Evolutionary conservation across 2,329 filamentous ascomycete genomes (phyloP).

Genomic region (Nemania sp.): DNA sequence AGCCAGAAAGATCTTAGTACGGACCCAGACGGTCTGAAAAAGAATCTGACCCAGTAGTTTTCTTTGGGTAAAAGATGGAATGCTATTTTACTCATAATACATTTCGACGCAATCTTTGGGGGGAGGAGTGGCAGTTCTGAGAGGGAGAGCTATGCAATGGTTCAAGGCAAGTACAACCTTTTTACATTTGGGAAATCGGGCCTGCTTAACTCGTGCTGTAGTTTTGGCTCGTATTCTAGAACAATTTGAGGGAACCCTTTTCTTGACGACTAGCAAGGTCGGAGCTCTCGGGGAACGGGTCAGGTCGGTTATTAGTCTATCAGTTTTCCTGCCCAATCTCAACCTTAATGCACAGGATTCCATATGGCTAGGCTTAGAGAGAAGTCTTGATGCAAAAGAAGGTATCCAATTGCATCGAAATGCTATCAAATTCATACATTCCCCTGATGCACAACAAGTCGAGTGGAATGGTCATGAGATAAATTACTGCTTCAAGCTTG

Average conservation of each 20-base stretch:
- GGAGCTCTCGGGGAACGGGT: too few species aligned
- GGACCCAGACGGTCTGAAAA: too few species aligned
- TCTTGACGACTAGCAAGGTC: too few species aligned
- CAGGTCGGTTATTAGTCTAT: background rate
- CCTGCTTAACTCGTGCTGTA: too few species aligned
- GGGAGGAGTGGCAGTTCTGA: too few species aligned
- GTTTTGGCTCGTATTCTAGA: too few species aligned
- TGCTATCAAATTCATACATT: constrained; percentile 13
- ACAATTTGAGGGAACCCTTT: too few species aligned
- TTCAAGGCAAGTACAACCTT: too few species aligned
- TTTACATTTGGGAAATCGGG: too few species aligned
- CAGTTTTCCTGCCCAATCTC: background rate
- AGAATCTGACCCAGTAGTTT: background rate
- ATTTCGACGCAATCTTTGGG: too few species aligned
- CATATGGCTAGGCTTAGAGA: constrained; percentile 1
- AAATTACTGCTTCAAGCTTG: constrained; percentile 19
- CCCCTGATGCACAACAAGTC: background rate
- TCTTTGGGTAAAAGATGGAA: background rate
- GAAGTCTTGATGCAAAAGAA: background rate
- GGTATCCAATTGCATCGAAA: constrained; percentile 8
- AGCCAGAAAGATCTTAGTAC: background rate
- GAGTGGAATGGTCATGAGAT: constrained; percentile 14
- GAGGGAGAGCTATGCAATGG: too few species aligned
- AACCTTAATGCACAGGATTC: background rate
- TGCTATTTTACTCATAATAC: constrained; percentile 6